Conservation (phyloP, 2,329 filamentous ascomycete species). For the Alternaria ethzedia region DNA sequence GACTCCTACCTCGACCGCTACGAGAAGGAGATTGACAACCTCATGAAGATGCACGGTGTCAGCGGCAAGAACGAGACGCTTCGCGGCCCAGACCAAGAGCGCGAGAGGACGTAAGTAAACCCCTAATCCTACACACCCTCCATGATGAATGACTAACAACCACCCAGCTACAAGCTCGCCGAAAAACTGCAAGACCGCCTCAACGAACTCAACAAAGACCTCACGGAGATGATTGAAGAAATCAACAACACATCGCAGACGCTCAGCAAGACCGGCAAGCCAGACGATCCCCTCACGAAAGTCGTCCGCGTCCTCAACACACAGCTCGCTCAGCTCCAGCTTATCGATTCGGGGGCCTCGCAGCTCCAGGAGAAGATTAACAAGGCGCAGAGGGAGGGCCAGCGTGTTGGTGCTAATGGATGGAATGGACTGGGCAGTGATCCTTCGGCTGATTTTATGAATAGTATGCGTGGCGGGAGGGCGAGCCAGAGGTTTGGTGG, state of each 20-base stretch:
- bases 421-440: slow-evolving; percentile 65
- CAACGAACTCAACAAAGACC: slow-evolving; percentile 90
- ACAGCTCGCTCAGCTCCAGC: slow-evolving; percentile 89
- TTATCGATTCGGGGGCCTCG: slow-evolving; percentile 86
- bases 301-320: slow-evolving; percentile 95
- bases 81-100: slow-evolving; percentile 90
- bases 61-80: slow-evolving; percentile 68
- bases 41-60: slow-evolving; percentile 86
- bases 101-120: slow-evolving; percentile 88
- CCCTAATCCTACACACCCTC: too few species aligned
- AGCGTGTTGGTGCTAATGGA: slow-evolving; percentile 59
- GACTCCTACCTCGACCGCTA: slow-evolving; percentile 88
- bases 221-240: slow-evolving; percentile 96
- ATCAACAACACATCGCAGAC: slow-evolving; percentile 93
- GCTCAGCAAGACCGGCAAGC: slow-evolving; percentile 85
- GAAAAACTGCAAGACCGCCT: slow-evolving; percentile 90
- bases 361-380: slow-evolving; percentile 82
- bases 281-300: slow-evolving; percentile 72
- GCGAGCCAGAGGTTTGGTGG: slow-evolving; percentile 41
- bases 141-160: slow-evolving; percentile 12
- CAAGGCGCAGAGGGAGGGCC: slow-evolving; percentile 80
- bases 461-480: slow-evolving; percentile 76
- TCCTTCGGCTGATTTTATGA: slow-evolving; percentile 87
- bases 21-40: slow-evolving; percentile 86
- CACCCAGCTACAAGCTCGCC: slow-evolving; percentile 76